A percentile compares a stretch with the other conserved stretches of the same genome.
Conservation (phyloP, 257 asterid species). For the Anisodus tanguticus region DNA sequence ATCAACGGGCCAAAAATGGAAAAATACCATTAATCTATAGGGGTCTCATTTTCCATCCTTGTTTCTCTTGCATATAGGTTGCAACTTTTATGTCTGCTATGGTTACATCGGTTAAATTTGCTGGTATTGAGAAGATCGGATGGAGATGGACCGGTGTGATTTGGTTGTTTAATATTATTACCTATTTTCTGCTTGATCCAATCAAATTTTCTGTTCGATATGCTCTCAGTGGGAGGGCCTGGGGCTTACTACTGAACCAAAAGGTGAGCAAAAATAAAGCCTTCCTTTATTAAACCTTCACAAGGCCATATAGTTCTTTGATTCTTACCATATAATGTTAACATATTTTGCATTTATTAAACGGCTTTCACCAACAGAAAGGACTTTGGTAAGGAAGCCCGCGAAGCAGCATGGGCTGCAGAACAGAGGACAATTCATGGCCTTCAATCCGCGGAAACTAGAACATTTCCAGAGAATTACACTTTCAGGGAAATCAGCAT, state of each 20-base stretch:
- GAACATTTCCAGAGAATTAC: slow-evolving; percentile 41
- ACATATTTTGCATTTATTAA: slow-evolving; percentile 29
- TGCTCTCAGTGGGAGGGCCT: slow-evolving; percentile 57
- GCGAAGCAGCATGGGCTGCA: slow-evolving; percentile 80
- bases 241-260: slow-evolving; percentile 49
- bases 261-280: slow-evolving; percentile 33
- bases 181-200: slow-evolving; percentile 53
- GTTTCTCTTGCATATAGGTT: slow-evolving; percentile 40
- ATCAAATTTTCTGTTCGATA: slow-evolving; percentile 53
- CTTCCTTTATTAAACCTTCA: not conserved
- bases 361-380: slow-evolving; percentile 58
- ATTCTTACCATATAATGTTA: not conserved
- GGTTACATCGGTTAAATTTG: slow-evolving; percentile 39
- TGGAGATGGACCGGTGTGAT: slow-evolving; percentile 59
- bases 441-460: slow-evolving; percentile 51
- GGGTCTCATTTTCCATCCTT: not conserved
- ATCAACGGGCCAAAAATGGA: no score
- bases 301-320: not conserved
- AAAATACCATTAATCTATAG: not conserved
- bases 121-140: slow-evolving; percentile 52
- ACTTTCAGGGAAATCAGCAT: slow-evolving; percentile 53
- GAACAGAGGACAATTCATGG: slow-evolving; percentile 68
- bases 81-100: slow-evolving; percentile 62
- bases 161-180: slow-evolving; percentile 53
- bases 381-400: slow-evolving; percentile 64